phyloP scores from a whole-genome alignment of 805 yeast genomes.

The Metschnikowia borealis region DNA sequence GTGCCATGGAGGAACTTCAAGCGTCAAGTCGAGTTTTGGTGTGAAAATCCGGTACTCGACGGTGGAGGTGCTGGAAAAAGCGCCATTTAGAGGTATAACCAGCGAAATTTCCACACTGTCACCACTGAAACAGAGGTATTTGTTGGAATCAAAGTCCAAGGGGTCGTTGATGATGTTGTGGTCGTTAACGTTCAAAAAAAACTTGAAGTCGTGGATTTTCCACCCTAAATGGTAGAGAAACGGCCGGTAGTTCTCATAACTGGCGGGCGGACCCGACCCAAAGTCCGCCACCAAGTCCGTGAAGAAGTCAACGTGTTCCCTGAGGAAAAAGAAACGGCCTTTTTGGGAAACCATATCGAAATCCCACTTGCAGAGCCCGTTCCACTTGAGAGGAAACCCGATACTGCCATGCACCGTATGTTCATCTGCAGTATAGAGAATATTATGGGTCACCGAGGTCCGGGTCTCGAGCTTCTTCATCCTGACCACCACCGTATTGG shows the following conservation, averaged over 20 bases:
- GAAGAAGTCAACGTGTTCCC: constrained; percentile 77
- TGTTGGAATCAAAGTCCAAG: constrained; percentile 74
- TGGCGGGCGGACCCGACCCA: constrained; percentile 62
- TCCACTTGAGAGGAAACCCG: constrained; percentile 79
- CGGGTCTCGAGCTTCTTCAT: constrained; percentile 60
- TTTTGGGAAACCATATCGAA: constrained; percentile 51
- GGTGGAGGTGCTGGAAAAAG: constrained; percentile 48
- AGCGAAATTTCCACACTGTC: constrained; percentile 45
- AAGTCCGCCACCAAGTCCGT: constrained; percentile 77
- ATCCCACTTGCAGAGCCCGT: constrained; percentile 68
- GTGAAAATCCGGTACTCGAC: constrained; percentile 52
- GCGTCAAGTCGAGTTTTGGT: constrained; percentile 53
- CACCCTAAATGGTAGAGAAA: constrained; percentile 59
- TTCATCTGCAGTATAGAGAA: constrained; percentile 58
- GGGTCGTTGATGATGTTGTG: constrained; percentile 87
- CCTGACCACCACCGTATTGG: constrained; percentile 42
- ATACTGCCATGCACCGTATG: constrained; percentile 55
- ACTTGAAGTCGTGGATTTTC: constrained; percentile 51
- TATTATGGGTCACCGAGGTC: constrained; percentile 86
- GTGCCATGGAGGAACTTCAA: constrained; percentile 91
- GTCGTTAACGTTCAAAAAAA: constrained; percentile 80
- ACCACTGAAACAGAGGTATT: constrained; percentile 72
- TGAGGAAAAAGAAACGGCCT: constrained; percentile 58
- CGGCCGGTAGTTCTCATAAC: constrained; percentile 77
- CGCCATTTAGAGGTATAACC: constrained; percentile 55